Percentiles rank a stretch among this genome's conserved stretches.
These are phyloP conservation scores for Allomyces macrogynus DNA, from an alignment of 192 early-diverging fungal genomes.

Conservation along the genomic window DNA sequence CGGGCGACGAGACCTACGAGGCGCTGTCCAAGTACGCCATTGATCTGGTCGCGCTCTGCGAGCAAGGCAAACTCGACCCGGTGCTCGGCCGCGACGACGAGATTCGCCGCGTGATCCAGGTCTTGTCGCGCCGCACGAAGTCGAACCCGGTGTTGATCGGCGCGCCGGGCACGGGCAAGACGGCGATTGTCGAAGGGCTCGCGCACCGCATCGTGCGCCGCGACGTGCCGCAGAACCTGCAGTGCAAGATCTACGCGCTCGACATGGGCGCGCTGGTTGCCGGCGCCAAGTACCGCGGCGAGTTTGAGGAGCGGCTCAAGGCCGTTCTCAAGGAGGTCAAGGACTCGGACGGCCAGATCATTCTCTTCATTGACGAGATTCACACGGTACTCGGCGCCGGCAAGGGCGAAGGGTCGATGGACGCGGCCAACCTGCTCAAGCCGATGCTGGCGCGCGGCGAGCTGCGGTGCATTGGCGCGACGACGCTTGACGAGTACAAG, in stretches of 20 bases:
- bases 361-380: constrained; percentile 96
- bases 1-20: constrained; percentile 73
- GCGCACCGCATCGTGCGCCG: constrained; percentile 81
- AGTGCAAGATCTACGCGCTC: constrained; percentile 63
- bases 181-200: constrained; percentile 71
- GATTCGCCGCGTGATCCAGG: constrained; percentile 84
- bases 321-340: constrained; percentile 86
- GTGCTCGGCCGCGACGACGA: constrained; percentile 94
- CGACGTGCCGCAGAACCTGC: constrained; percentile 75
- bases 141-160: constrained; percentile 81
- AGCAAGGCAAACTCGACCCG: constrained; percentile 83
- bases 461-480: constrained; percentile 86
- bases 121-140: constrained; percentile 71
- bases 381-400: constrained; percentile 89
- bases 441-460: constrained; percentile 97
- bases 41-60: constrained; percentile 62
- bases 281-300: constrained; percentile 89
- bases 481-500: constrained; percentile 86
- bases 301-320: constrained; percentile 97
- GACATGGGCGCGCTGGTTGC: constrained; percentile 91
- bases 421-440: constrained; percentile 91
- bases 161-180: constrained; percentile 56
- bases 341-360: constrained; percentile 67
- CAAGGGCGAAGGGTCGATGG: constrained; percentile 74
- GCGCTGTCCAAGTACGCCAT: constrained; percentile 86